phyloP scores from a whole-genome alignment of 495 filamentous ascomycete species.

The Evansstolkia leycettana region DNA sequence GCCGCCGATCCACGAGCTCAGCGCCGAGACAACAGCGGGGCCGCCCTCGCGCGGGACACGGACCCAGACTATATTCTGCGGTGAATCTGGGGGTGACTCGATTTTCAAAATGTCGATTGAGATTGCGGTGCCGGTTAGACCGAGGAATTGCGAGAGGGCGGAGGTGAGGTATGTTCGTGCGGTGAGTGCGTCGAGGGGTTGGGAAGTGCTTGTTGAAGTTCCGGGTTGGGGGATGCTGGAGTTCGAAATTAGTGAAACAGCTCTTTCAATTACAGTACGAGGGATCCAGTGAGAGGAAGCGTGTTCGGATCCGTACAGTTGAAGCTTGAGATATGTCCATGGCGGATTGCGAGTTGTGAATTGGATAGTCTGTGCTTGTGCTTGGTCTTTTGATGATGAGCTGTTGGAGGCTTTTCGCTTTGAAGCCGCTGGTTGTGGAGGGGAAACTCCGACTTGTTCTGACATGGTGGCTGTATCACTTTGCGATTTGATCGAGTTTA shows the following conservation, averaged over 20 bases:
- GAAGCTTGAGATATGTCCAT: constrained; percentile 38
- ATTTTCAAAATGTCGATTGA: constrained; percentile 69
- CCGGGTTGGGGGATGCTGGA: constrained; percentile 22
- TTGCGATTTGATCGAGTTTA: not conserved
- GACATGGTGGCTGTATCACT: too few relatives aligned
- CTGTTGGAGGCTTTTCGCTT: constrained; percentile 22
- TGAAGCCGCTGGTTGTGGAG: too few relatives aligned
- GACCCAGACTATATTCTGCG: constrained; percentile 47
- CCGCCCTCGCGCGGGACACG: constrained; percentile 62
- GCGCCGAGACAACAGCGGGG: constrained; percentile 50
- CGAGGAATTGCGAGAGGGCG: constrained; percentile 70
- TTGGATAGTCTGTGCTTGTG: constrained; percentile 10
- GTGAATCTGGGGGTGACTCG: constrained; percentile 11
- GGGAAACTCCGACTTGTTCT: too few relatives aligned
- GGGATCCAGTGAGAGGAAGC: not conserved
- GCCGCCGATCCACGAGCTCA: constrained; percentile 48
- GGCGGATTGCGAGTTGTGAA: constrained; percentile 37
- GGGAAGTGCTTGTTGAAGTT: constrained; percentile 7
- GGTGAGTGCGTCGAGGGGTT: constrained; percentile 63
- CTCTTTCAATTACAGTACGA: not conserved
- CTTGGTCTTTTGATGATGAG: not conserved
- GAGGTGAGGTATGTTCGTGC: constrained; percentile 58
- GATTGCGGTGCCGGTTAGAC: constrained; percentile 62
- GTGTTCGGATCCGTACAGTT: constrained; percentile 20
- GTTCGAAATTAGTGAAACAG: not conserved